Conservation (phyloP, 2,329 filamentous ascomycete species). For the Tolypocladium nubicola region DNA sequence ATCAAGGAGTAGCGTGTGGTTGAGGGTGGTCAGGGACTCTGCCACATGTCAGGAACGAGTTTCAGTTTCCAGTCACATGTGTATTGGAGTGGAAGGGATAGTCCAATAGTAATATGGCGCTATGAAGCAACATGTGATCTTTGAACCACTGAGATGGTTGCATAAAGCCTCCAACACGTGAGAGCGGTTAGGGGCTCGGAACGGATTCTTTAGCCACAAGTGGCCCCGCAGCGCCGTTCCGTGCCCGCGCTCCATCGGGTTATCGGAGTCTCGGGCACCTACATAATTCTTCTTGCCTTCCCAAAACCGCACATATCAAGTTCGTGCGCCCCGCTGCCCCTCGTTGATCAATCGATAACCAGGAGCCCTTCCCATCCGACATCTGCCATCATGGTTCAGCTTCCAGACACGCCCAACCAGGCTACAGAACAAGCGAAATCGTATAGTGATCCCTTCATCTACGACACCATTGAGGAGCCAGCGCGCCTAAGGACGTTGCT, state of each 20-base stretch:
- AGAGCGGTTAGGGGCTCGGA: not conserved
- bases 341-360: not conserved
- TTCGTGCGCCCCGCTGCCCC: not conserved
- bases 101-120: too few species aligned
- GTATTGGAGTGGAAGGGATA: too few species aligned
- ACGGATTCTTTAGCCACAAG: not conserved
- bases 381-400: not conserved
- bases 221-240: not conserved
- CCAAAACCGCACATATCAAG: not conserved
- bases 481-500: constrained; percentile 6
- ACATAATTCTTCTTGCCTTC: not conserved
- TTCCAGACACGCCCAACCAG: not conserved
- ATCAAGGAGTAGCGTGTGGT: too few species aligned
- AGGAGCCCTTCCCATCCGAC: not conserved
- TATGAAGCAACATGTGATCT: not conserved
- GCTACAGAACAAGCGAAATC: not conserved
- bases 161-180: too few species aligned
- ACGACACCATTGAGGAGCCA: constrained; percentile 10
- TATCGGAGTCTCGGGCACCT: not conserved
- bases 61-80: not conserved
- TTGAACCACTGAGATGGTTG: too few species aligned
- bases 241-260: not conserved
- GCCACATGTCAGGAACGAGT: not conserved
- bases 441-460: constrained; percentile 8
- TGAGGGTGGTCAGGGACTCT: too few species aligned